Base-by-base conservation (phyloP, 768 basidiomycete species). In the Amanita pallidorosea region DNA sequence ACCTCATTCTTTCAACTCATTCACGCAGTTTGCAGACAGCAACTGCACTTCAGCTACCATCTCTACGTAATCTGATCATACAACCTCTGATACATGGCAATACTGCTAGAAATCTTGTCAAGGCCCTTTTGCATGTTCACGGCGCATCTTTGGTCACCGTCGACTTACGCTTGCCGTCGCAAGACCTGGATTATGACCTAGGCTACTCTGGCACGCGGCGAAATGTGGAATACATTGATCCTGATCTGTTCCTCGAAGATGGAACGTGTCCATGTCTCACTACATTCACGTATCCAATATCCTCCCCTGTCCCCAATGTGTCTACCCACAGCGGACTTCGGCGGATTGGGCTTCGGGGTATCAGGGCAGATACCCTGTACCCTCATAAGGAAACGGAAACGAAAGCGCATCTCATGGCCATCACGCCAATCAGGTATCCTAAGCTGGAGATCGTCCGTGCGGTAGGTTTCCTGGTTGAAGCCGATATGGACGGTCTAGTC, bases 401-500 rank as follows among this genome's bases (percentile, higher is more conserved):
- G 27, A 72, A 65, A 51, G 59, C 59, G 29, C 75, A 76, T 57
- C 64, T 77, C 22, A 60, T 66, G 55, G 67, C 71, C 13, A 67
- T 76, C 56, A 71, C 63, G 45, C 59, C 64, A 37, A 63, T 62
- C 35, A 63, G 67, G 47, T 76, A 72, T 56, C 76, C 77, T 18
- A 63, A 58, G 45, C 62, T 79, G 25, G 71, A 76, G 58, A 59
- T 69, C 31, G 65, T 77, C 23, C 69, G 73, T 53, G 76, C 72
- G 18, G 65, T 75, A 12, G 73, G 70, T 2, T 75, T 72, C 57
- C 58, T 75, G 38, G 73, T 73, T 17, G 75, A 74, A 20, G 66
- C 74, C 17, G 67, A 71, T 47, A 60, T 65, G 51, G 72, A 76
- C 57, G 56, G 54, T 36, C 53, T 70, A 45, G 67, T 71, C 50